Evolutionary conservation across 805 yeast species (phyloP), one percentile per base, ranked within the genome.

Genomic region (Schizosaccharomyces lindneri): DNA sequence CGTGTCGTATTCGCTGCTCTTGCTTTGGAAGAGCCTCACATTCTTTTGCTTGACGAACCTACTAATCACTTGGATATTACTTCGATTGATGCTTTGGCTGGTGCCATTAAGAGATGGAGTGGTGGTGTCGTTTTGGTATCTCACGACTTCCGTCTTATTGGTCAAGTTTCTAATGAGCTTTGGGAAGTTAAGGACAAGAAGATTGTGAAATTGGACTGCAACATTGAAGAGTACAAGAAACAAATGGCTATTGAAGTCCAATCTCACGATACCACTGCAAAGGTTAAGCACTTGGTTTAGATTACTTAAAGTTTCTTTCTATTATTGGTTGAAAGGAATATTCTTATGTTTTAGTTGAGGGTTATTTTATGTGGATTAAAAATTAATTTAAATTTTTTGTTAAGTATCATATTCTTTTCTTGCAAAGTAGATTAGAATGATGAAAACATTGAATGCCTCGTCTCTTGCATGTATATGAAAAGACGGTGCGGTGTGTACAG

Each of bases 111-210:
- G 67, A 84, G 81, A 41, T 93, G 86, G 79, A 85, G 83, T 71
- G 98, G 98, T 76, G 98, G 98, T 80, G 96, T 90, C 62, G 95
- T 88, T 67, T 95, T 93, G 63, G 98, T 93, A 66, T 88, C 97
- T 65, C 98, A 93, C 81, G 98, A 93, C 78, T 93, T 93, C 90
- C 84, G 97, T 77, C 80, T 93, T 70, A 80, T 93, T 73, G 96
- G 90, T 74, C 89, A 87, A 78, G 87, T 93, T 71, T 98, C 98
- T 62, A 86, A 90, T 78, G 97, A 93, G 71, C 93, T 93, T 73
- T 90, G 78, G 70, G 98, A 93, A 65, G 95, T 94, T 71, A 97
- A 93, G 78, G 75, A 93, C 79, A 85, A 84, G 77, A 86, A 93
- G 51, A 95, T 96, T 64, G 88, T 96, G 63, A 81, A 87, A 80